These are phyloP conservation scores for Furcasterigmium sp. DNA, from an alignment of 2,329 filamentous ascomycete genomes.

Conservation along the genomic window DNA sequence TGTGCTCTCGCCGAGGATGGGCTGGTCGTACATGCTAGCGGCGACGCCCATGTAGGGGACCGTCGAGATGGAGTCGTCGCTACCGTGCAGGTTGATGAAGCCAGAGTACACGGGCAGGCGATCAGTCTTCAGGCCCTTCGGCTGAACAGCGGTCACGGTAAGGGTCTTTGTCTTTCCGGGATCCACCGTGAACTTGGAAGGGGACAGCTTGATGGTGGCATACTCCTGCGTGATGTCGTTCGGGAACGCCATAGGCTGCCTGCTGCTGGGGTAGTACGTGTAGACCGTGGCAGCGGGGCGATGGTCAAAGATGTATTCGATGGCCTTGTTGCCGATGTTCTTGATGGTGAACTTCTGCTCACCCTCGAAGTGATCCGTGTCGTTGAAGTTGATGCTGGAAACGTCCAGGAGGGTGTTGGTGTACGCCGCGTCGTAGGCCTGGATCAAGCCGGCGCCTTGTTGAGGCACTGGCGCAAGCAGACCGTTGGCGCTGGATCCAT, in stretches of 20 bases:
- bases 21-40: conserved; percentile 28
- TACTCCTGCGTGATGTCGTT: conserved; percentile 34
- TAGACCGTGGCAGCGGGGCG: conserved; percentile 48
- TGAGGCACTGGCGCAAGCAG: conserved; percentile 51
- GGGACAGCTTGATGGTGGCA: conserved; percentile 37
- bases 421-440: conserved; percentile 54
- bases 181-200: conserved; percentile 35
- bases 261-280: conserved; percentile 33
- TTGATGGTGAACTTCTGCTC: conserved; percentile 47
- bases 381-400: conserved; percentile 59
- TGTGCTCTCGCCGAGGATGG: conserved; percentile 28
- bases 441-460: conserved; percentile 55
- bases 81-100: conserved; percentile 33
- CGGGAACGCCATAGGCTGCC: conserved; percentile 36
- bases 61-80: conserved; percentile 28
- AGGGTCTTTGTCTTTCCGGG: conserved; percentile 38
- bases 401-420: conserved; percentile 46
- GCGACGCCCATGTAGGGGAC: conserved; percentile 36
- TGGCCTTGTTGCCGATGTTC: conserved; percentile 42
- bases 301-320: conserved; percentile 49
- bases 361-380: conserved; percentile 50
- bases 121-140: conserved; percentile 24
- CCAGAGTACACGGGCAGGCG: conserved; percentile 37
- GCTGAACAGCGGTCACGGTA: conserved; percentile 38
- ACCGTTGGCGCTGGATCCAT: conserved; percentile 26